Conservation (phyloP, 208 protist species). For the Acanthamoeba healyi region DNA sequence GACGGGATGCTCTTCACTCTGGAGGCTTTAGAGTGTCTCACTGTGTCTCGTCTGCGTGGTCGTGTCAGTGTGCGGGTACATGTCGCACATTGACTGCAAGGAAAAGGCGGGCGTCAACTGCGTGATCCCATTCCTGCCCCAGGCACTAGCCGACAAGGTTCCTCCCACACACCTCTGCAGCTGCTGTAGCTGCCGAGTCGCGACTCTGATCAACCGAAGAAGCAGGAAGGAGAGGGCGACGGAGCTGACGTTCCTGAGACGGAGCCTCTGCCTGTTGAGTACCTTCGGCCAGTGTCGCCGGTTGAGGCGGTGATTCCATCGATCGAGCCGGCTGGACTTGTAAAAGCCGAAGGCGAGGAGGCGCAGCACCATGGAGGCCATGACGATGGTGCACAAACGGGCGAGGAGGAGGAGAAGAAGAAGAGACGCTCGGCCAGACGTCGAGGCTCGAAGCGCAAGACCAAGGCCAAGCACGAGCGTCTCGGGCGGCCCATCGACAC, state of each 20-base stretch:
- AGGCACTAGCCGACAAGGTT: no score
- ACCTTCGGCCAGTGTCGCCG: no score
- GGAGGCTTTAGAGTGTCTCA: not conserved
- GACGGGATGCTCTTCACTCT: not conserved
- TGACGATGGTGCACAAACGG: no score
- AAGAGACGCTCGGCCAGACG: no score
- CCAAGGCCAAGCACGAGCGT: not conserved
- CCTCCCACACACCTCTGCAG: no score
- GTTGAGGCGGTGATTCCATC: not conserved
- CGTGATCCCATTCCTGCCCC: conserved; percentile 29
- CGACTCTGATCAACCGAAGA: no score
- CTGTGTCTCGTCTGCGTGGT: not conserved
- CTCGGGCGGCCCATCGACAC: not conserved
- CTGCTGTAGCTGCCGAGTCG: no score
- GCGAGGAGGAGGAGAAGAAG: no score
- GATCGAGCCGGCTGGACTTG: not conserved
- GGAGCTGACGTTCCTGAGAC: not conserved
- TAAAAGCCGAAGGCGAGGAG: no score
- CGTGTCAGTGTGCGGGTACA: conserved; percentile 10
- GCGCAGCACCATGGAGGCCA: no score
- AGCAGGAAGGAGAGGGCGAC: no score
- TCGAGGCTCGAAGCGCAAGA: not conserved
- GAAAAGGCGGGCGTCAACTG: not conserved
- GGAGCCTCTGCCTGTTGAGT: not conserved
- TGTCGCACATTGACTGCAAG: conserved; percentile 38